Evolutionary conservation across 345 rosid species (phyloP).

Genomic region (Triadica sebifera): DNA sequence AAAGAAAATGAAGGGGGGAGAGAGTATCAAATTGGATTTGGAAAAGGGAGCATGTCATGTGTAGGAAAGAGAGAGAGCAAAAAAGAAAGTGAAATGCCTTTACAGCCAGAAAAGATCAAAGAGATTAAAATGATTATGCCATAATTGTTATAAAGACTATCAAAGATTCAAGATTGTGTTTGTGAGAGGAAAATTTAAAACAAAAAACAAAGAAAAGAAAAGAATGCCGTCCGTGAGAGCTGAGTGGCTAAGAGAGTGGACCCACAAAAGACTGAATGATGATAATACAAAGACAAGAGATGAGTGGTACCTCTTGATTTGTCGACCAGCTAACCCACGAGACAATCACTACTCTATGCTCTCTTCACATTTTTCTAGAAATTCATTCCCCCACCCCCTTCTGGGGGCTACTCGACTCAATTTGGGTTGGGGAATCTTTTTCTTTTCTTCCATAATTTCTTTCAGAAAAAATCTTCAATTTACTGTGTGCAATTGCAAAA

Average conservation of each 20-base stretch:
- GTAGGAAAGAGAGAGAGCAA: conserved; percentile 6
- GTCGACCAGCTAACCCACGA: conserved; percentile 12
- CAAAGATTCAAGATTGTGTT: not conserved
- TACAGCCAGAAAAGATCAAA: conserved; percentile 29
- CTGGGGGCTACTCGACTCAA: not conserved
- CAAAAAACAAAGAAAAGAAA: not conserved
- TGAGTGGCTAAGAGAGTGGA: conserved; percentile 24
- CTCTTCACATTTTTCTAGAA: conserved; percentile 29
- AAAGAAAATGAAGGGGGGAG: too few relatives aligned
- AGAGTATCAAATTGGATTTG: conserved; percentile 15
- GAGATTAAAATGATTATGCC: conserved; percentile 40
- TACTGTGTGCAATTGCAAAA: too few relatives aligned
- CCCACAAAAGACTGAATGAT: conserved; percentile 19
- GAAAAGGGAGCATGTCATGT: conserved; percentile 13
- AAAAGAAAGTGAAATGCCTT: conserved; percentile 30
- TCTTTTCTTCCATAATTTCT: too few relatives aligned
- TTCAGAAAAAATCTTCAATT: too few relatives aligned
- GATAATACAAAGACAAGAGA: conserved; percentile 31
- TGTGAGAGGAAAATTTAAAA: not conserved
- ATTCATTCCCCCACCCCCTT: conserved; percentile 8
- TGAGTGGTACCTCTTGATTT: conserved; percentile 24
- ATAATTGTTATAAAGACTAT: conserved; percentile 29
- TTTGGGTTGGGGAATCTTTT: too few relatives aligned
- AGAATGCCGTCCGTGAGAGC: conserved; percentile 38
- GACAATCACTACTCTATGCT: not conserved